Conservation (phyloP, 2,329 filamentous ascomycete genomes). For the Daldinia sp. region DNA sequence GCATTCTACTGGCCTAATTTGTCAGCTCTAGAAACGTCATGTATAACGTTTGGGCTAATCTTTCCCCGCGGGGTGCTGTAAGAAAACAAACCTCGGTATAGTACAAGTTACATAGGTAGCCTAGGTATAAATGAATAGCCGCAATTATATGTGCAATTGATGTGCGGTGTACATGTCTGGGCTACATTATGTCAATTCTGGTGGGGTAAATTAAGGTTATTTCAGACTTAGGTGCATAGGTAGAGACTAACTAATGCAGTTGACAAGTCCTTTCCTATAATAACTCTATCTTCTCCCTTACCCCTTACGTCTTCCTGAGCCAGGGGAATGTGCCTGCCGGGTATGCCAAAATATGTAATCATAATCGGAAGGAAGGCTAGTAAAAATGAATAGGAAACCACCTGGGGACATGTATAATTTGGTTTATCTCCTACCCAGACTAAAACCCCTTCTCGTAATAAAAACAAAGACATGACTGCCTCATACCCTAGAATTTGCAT, state of each 20-base stretch:
- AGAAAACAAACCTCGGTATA: constrained; percentile 18
- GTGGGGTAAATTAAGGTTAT: constrained; percentile 9
- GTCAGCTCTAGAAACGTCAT: constrained; percentile 29
- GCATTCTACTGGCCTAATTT: constrained; percentile 22
- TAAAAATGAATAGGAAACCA: neutral
- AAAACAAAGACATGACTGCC: neutral
- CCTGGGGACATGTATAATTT: neutral
- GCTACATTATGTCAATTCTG: neutral
- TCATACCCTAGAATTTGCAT: constrained; percentile 1
- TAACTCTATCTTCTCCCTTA: neutral
- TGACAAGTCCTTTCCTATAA: constrained; percentile 2
- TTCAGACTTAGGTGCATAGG: neutral
- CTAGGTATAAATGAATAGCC: constrained; percentile 1
- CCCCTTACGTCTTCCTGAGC: neutral
- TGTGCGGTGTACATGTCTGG: neutral
- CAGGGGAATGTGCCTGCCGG: neutral
- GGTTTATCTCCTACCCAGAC: neutral
- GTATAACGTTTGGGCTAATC: constrained; percentile 25
- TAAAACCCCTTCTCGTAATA: neutral
- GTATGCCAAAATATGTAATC: neutral
- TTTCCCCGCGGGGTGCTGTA: constrained; percentile 32
- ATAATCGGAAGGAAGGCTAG: neutral
- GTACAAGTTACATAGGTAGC: constrained; percentile 1
- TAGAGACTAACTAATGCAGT: neutral
- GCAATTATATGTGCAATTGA: neutral